These are phyloP conservation scores for Austroboletus rostrupii DNA, from an alignment of 1,284 basidiomycete species.

Conservation along the genomic window DNA sequence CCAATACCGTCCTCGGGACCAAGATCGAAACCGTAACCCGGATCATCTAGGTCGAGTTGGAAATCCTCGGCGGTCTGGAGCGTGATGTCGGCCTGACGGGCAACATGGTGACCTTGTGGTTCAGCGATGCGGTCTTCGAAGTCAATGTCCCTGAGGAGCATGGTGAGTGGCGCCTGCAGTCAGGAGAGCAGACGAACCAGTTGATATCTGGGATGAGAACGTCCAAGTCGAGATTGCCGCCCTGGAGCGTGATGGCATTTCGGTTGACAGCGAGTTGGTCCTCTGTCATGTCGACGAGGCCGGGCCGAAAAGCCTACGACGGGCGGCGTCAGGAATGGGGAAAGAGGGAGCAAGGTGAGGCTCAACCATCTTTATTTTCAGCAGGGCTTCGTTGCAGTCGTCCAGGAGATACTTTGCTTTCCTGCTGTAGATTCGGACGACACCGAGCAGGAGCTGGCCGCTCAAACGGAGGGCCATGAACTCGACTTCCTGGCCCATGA, in stretches of 20 bases:
- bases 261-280: conserved; percentile 86
- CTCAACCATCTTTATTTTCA: conserved; percentile 92
- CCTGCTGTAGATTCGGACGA: conserved; percentile 94
- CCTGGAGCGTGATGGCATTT: conserved; percentile 82
- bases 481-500: conserved; percentile 85
- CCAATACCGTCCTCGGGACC: conserved; percentile 80
- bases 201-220: conserved; percentile 79
- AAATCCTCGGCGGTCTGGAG: conserved; percentile 70
- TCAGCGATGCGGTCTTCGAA: conserved; percentile 66
- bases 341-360: neutral
- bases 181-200: conserved; percentile 45
- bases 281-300: conserved; percentile 90
- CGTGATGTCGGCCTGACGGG: conserved; percentile 80
- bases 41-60: conserved; percentile 57
- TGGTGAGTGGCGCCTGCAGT: neutral
- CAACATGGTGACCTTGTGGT: conserved; percentile 74
- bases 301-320: conserved; percentile 83
- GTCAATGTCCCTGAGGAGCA: conserved; percentile 61
- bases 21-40: conserved; percentile 60
- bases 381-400: conserved; percentile 93
- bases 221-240: conserved; percentile 71
- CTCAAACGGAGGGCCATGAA: conserved; percentile 91
- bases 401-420: conserved; percentile 97
- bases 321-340: conserved; percentile 4
- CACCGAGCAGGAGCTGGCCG: conserved; percentile 92